Evolutionary conservation across 352 stramenopile species (phyloP).

Genomic region (Globisporangium takayamanum): DNA sequence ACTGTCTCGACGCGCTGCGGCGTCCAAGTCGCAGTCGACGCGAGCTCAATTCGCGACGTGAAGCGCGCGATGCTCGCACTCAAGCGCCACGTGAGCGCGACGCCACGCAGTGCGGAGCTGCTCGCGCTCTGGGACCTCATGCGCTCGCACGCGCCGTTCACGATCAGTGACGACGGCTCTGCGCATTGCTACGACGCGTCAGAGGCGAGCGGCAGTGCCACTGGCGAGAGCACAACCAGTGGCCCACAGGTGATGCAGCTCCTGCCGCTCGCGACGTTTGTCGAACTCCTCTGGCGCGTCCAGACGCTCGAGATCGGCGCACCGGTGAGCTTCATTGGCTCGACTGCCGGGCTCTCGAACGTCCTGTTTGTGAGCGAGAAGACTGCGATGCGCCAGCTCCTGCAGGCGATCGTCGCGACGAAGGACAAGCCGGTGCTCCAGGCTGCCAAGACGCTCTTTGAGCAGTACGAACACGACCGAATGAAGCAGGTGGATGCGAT

Average conservation of each 20-base stretch:
- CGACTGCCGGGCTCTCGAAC: not conserved
- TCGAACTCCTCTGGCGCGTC: slow-evolving; percentile 8
- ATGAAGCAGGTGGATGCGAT: slow-evolving; percentile 1
- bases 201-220: not conserved
- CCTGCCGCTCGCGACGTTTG: slow-evolving; percentile 26
- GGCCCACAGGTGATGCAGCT: slow-evolving; percentile 25
- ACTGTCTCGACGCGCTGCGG: slow-evolving; percentile 2
- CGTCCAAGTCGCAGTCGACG: slow-evolving; percentile 5
- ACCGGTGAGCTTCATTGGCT: slow-evolving; percentile 23
- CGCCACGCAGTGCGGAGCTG: slow-evolving; percentile 11
- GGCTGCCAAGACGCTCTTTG: slow-evolving; percentile 5
- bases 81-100: slow-evolving; percentile 16
- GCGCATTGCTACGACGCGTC: slow-evolving; percentile 11
- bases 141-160: slow-evolving; percentile 24
- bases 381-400: slow-evolving; percentile 10
- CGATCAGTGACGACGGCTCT: slow-evolving; percentile 9
- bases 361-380: slow-evolving; percentile 13
- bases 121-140: slow-evolving; percentile 24
- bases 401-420: slow-evolving; percentile 1
- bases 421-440: not conserved
- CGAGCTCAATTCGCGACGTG: slow-evolving; percentile 5
- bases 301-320: slow-evolving; percentile 12
- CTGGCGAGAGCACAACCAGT: not conserved
- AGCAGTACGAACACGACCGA: slow-evolving; percentile 8
- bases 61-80: slow-evolving; percentile 19